Conservation (phyloP, 139 green algal species). For the Chlorella sp. region DNA sequence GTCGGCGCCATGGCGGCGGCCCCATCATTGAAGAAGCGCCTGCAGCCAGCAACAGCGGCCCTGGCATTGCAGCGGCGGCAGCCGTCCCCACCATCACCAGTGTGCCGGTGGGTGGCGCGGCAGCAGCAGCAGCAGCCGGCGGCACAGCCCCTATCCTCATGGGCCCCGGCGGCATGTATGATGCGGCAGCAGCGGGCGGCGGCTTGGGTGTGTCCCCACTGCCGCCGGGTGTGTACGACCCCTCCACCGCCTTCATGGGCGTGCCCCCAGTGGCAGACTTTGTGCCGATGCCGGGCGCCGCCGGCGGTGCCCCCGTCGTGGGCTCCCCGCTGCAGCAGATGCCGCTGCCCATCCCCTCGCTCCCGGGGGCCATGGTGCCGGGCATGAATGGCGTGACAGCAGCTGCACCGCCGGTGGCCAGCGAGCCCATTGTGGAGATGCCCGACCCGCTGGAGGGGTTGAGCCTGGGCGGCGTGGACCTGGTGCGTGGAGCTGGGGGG, state of each 20-base stretch:
- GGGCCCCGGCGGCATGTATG: background rate
- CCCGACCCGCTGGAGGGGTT: slow-evolving; percentile 20
- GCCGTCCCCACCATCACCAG: background rate
- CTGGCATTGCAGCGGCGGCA: background rate
- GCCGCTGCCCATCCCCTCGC: background rate
- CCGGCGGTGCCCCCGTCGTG: background rate
- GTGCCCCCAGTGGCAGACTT: background rate
- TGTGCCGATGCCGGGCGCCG: slow-evolving; percentile 1
- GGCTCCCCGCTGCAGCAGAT: background rate
- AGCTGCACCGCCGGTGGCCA: background rate
- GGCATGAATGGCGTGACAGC: background rate
- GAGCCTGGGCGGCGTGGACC: slow-evolving; percentile 3
- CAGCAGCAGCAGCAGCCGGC: background rate
- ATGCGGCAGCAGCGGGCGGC: background rate
- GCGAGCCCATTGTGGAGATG: slow-evolving; percentile 29
- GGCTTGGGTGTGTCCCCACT: background rate
- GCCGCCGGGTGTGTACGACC: too few relatives aligned
- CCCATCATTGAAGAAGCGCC: slow-evolving; percentile 37
- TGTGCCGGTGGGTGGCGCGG: background rate
- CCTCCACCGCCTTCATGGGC: too few relatives aligned
- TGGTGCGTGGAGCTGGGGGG: background rate
- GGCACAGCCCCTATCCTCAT: background rate
- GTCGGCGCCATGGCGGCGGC: background rate
- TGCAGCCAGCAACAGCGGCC: background rate
- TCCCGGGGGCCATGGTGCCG: too few relatives aligned